Evolutionary conservation across 768 basidiomycete species (phyloP).

Genomic region (Paxillus involutus): DNA sequence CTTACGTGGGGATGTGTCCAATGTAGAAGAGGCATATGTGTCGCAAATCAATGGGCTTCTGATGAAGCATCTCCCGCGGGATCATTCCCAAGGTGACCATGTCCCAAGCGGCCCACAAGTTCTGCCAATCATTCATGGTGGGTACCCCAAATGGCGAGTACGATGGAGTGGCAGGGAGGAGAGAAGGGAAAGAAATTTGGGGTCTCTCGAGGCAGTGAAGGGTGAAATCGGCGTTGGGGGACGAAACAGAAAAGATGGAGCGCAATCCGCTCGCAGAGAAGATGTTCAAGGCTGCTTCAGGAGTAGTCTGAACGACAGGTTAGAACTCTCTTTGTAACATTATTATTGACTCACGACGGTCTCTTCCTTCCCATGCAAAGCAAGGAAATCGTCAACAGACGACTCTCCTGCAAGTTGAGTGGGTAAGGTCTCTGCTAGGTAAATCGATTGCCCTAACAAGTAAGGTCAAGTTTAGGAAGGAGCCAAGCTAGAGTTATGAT

Average conservation of each 20-base stretch:
- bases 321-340: neutral
- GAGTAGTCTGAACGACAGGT: slow-evolving; percentile 37
- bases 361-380: slow-evolving; percentile 2
- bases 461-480: neutral
- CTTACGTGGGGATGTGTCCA: slow-evolving; percentile 85
- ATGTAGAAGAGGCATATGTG: slow-evolving; percentile 95
- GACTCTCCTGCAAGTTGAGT: slow-evolving; percentile 8
- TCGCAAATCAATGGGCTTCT: slow-evolving; percentile 88
- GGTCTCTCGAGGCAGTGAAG: slow-evolving; percentile 60
- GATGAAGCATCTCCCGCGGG: slow-evolving; percentile 70
- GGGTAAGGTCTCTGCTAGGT: slow-evolving; percentile 13
- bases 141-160: slow-evolving; percentile 46
- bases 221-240: slow-evolving; percentile 13
- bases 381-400: slow-evolving; percentile 16
- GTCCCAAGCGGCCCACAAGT: slow-evolving; percentile 88
- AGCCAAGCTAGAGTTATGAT: neutral
- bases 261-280: slow-evolving; percentile 49
- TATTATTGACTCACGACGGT: slow-evolving; percentile 9
- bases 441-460: slow-evolving; percentile 10
- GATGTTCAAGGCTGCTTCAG: slow-evolving; percentile 40
- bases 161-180: slow-evolving; percentile 22
- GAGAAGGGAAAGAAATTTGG: slow-evolving; percentile 41
- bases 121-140: slow-evolving; percentile 64
- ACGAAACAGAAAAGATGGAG: slow-evolving; percentile 40
- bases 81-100: slow-evolving; percentile 83